Base-by-base conservation (phyloP, 805 yeast species). In the Metahyphopichia silvanorum region DNA sequence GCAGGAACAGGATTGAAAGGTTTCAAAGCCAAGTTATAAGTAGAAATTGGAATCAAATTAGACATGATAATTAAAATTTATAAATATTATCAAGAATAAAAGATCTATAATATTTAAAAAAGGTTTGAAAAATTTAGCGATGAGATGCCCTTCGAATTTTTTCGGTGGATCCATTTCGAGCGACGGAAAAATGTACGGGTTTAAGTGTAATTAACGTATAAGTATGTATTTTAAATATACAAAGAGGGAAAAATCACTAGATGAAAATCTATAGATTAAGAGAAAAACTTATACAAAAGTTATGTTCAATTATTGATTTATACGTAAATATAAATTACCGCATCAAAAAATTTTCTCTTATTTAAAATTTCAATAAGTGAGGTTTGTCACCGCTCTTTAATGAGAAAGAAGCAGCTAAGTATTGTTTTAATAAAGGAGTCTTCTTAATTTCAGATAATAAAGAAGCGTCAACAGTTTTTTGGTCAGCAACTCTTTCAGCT, bases 311-410 rank as follows among this genome's bases (percentile, higher is more conserved):
- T 15, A 23, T 23, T 23, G 13, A 12, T 23, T 12, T 23, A 23
- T 23, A 23, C n/a, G 25, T 23, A 15, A 12, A 23, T 23, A 12
- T 23, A 33, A 34, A 27, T 37, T n/a, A n/a, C n/a, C n/a, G n/a
- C n/a, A 23, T 23, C 13, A n/a, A 23, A 23, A 12, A 12, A 4
- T 12, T 23, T 23, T 22, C 16, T 27, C 27, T 31, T 27, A 10
- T 56, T 83, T 88, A 91, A 74, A 93, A 91, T 79, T 86, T 87
- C 83, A 93, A 86, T 69, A 85, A 81, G 74, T 91, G 98, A 63
- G 98, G 98, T 73, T 76, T 87, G 80, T 91, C 98, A 73, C 98
- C 98, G 74, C 77, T 80, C 85, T 87, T 89, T 74, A 93, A 82
- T 56, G 96, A 84, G 89, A 91, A 91, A 53, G 95, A 76, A 57